Evolutionary conservation across 2,329 filamentous ascomycete genomes (phyloP).

Genomic region (Trichoderma sp.): DNA sequence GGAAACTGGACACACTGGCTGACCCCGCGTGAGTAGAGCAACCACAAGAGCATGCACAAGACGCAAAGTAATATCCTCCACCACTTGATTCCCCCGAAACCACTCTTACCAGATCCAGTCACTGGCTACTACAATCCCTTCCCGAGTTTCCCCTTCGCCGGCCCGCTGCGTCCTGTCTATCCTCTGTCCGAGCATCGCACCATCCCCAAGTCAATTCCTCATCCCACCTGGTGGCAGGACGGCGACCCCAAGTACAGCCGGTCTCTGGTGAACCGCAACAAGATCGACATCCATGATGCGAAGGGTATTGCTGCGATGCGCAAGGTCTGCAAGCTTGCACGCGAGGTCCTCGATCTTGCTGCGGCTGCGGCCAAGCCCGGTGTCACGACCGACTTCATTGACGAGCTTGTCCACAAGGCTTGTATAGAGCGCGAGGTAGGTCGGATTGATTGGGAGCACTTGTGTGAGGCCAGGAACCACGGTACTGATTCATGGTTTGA

Average conservation of each 20-base stretch:
- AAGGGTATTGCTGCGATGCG: slow-evolving; percentile 85
- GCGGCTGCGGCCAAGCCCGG: slow-evolving; percentile 82
- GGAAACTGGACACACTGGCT: slow-evolving; percentile 1
- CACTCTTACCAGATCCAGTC: slow-evolving; percentile 87
- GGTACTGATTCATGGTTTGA: slow-evolving; percentile 17
- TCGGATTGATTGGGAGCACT: slow-evolving; percentile 5
- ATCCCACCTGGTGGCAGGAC: slow-evolving; percentile 84
- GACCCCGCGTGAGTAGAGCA: slow-evolving; percentile 50
- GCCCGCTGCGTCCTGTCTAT: slow-evolving; percentile 80
- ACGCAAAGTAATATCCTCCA: slow-evolving; percentile 72
- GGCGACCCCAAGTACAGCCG: slow-evolving; percentile 67
- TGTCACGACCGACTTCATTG: slow-evolving; percentile 92
- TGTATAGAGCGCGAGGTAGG: slow-evolving; percentile 88
- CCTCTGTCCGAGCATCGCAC: slow-evolving; percentile 70
- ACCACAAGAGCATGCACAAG: slow-evolving; percentile 73
- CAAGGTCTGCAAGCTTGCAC: slow-evolving; percentile 79
- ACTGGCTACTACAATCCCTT: slow-evolving; percentile 91
- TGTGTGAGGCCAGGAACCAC: too few species aligned
- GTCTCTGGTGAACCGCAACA: slow-evolving; percentile 66
- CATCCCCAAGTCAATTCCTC: slow-evolving; percentile 75
- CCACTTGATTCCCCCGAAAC: slow-evolving; percentile 71
- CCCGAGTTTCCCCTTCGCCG: slow-evolving; percentile 80
- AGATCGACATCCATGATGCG: slow-evolving; percentile 77
- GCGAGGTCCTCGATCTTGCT: slow-evolving; percentile 91
- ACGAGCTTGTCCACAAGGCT: slow-evolving; percentile 91